phyloP scores from a whole-genome alignment of 345 rosid genomes.

The Garcia nutans region DNA sequence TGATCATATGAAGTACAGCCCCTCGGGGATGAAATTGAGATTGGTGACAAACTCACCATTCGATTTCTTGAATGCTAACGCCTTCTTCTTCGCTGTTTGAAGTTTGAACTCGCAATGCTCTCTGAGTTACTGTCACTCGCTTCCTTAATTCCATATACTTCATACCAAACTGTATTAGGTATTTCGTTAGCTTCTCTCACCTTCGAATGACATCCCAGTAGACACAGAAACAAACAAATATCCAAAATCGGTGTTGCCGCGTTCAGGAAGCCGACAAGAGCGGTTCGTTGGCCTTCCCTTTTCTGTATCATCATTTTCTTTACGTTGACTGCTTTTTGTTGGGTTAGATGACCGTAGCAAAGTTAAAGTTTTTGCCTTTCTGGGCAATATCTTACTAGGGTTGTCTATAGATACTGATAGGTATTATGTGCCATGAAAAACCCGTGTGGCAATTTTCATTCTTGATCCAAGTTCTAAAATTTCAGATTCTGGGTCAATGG shows the following conservation, averaged over 20 bases:
- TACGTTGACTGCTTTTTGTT: neutral
- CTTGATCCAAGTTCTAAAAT: neutral
- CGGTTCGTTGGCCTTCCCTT: conserved; percentile 12
- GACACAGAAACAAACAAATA: neutral
- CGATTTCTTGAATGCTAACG: too few relatives aligned
- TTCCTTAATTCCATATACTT: too few relatives aligned
- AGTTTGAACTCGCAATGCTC: too few relatives aligned
- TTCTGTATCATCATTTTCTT: neutral
- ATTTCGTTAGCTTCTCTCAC: neutral
- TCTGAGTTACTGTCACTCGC: too few relatives aligned
- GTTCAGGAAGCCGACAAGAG: neutral
- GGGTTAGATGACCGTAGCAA: neutral
- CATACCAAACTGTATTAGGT: neutral
- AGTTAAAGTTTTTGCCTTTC: conserved; percentile 7
- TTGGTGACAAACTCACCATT: too few relatives aligned
- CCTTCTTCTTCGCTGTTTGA: too few relatives aligned
- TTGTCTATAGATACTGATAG: conserved; percentile 10
- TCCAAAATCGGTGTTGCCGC: conserved; percentile 1
- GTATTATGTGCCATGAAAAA: neutral
- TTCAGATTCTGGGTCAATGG: conserved; percentile 13
- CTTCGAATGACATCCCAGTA: neutral
- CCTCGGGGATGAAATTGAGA: too few relatives aligned
- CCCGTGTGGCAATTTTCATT: conserved; percentile 10
- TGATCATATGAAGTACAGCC: too few relatives aligned
- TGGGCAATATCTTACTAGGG: neutral